phyloP scores from a whole-genome alignment of 2,329 filamentous ascomycete species.

The Scedosporium boydii region DNA sequence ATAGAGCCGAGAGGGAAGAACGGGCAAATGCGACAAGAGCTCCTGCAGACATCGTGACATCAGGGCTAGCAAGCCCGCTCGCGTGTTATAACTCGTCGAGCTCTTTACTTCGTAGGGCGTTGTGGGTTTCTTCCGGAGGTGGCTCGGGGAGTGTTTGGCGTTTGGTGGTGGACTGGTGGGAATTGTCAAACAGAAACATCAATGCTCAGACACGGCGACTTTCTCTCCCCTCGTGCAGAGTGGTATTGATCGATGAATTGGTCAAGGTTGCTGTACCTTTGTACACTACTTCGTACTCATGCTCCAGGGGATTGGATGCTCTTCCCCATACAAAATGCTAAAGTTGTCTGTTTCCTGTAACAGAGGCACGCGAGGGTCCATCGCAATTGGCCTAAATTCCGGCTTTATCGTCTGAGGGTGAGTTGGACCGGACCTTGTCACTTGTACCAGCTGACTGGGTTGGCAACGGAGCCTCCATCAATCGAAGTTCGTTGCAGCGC shows the following conservation, averaged over 20 bases:
- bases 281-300: too few species aligned
- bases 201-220: too few species aligned
- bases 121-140: neutral
- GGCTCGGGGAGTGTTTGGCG: neutral
- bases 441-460: too few species aligned
- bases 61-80: neutral
- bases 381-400: neutral
- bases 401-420: neutral
- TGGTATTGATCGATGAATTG: too few species aligned
- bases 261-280: too few species aligned
- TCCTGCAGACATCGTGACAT: neutral
- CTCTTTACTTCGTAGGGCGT: neutral
- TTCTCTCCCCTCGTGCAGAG: too few species aligned
- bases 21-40: neutral
- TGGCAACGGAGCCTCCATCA: too few species aligned
- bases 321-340: neutral
- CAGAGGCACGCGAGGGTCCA: too few species aligned
- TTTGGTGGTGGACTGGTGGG: neutral
- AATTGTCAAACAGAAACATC: too few species aligned
- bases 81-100: neutral
- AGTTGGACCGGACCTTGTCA: neutral
- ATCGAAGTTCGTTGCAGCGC: neutral
- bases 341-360: neutral
- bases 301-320: too few species aligned
- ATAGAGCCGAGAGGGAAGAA: neutral